Conservation (phyloP, 1,139 yeast genomes). For the Nakaseomyces delphensis region DNA sequence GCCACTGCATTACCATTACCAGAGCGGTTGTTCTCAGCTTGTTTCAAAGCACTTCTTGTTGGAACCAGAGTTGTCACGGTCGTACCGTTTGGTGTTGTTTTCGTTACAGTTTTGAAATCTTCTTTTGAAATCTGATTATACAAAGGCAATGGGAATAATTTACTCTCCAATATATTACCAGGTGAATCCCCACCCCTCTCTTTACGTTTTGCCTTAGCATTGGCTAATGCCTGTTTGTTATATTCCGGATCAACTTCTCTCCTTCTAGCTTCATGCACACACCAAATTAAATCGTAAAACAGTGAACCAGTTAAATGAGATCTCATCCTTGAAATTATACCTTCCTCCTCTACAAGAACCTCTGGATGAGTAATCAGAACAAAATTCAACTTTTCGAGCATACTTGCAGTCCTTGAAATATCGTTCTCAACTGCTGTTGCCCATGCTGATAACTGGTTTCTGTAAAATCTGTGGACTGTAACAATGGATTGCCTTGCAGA, state of each 20-base stretch:
- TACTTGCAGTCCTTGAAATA: slow-evolving; percentile 84
- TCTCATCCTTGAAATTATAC: slow-evolving; percentile 80
- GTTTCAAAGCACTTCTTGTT: slow-evolving; percentile 58
- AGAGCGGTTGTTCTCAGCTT: slow-evolving; percentile 26
- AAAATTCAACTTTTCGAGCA: slow-evolving; percentile 81
- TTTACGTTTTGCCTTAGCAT: slow-evolving; percentile 23
- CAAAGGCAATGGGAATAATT: slow-evolving; percentile 73
- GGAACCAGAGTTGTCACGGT: slow-evolving; percentile 85
- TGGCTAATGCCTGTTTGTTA: slow-evolving; percentile 34
- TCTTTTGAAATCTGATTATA: slow-evolving; percentile 89
- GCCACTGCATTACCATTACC: slow-evolving; percentile 22
- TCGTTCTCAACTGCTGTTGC: slow-evolving; percentile 76
- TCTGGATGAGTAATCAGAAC: slow-evolving; percentile 85
- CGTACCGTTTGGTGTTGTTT: slow-evolving; percentile 89
- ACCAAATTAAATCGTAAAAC: slow-evolving; percentile 89
- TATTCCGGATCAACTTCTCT: slow-evolving; percentile 44
- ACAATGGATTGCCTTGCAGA: slow-evolving; percentile 90
- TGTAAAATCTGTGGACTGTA: slow-evolving; percentile 76
- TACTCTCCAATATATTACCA: slow-evolving; percentile 13
- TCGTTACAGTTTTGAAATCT: slow-evolving; percentile 74
- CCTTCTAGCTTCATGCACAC: slow-evolving; percentile 88
- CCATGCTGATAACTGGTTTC: slow-evolving; percentile 90
- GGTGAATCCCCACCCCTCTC: slow-evolving; percentile 16
- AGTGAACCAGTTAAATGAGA: slow-evolving; percentile 87
- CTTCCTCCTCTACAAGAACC: slow-evolving; percentile 55